Evolutionary conservation across 768 basidiomycete genomes (phyloP).

Genomic region (Hysterangium stoloniferum): DNA sequence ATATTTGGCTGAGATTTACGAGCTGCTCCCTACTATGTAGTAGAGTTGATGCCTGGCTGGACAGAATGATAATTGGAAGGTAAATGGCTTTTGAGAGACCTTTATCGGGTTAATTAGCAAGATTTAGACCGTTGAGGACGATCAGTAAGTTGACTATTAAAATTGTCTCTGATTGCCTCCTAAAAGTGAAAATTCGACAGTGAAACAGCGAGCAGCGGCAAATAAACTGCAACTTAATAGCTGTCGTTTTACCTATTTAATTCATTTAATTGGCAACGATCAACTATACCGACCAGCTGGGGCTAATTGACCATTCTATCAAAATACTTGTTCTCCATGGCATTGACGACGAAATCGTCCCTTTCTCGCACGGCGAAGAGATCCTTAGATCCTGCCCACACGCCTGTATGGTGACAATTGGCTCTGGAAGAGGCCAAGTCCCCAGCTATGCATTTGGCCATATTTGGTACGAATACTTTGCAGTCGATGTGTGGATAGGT

Average conservation of each 20-base stretch:
- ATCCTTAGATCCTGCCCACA: slow-evolving; percentile 33
- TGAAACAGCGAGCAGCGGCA: slow-evolving; percentile 4
- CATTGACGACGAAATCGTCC: slow-evolving; percentile 31
- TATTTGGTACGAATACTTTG: slow-evolving; percentile 41
- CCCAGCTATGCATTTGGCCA: slow-evolving; percentile 34
- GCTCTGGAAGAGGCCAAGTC: slow-evolving; percentile 27
- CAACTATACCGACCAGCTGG: slow-evolving; percentile 19
- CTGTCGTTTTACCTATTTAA: not conserved
- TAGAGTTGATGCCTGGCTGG: too few relatives aligned
- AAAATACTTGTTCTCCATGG: slow-evolving; percentile 36
- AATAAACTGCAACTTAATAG: not conserved
- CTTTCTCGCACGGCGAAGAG: slow-evolving; percentile 29
- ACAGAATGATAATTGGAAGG: slow-evolving; percentile 20
- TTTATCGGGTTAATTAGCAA: not conserved
- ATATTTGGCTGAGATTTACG: too few relatives aligned
- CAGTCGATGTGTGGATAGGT: slow-evolving; percentile 32
- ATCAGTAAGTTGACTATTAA: not conserved
- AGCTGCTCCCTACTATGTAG: too few relatives aligned
- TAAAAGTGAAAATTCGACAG: not conserved
- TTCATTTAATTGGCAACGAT: slow-evolving; percentile 11
- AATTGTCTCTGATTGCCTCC: not conserved
- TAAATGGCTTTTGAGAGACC: slow-evolving; percentile 2
- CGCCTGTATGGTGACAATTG: slow-evolving; percentile 28
- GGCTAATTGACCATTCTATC: slow-evolving; percentile 25
- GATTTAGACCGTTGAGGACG: not conserved